Base-by-base conservation (phyloP, 192 early-diverging fungal species). In the Cetraspora pellucida region DNA sequence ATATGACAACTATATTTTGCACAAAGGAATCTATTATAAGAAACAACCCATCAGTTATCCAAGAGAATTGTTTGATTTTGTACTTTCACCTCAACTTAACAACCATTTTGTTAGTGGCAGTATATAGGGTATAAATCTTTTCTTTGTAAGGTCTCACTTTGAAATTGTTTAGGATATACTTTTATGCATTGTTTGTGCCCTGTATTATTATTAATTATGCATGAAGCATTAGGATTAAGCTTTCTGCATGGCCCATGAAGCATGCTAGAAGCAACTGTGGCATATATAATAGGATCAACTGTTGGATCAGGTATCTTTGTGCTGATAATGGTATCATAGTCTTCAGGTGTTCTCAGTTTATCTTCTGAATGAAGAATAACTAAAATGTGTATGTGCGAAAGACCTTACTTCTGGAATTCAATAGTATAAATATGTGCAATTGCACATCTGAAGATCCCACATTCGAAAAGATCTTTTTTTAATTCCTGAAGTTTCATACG, bases 331-430 rank as follows among this genome's bases (percentile, higher is more conserved):
- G 5, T 8, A 74, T 84, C 76, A 72, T 46, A 77, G 13, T 79
- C 60, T 2, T 74, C 57, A 28, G 61, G 23, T 21, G 75, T 77
- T 46, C 45, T 50, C 25, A 16, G 37, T 45, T 78, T 84, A 66
- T 69, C 16, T 13, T 17, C 14, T 3, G 47, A 16, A 21, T 70
- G 16, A 3, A 82, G 19, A 28, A 82, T 82, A 0, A 81, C 71
- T 3, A 82, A 72, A 13, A 85, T 82, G n/a, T 85, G 78, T 0
- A 60, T 77, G 66, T 85, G 81, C 58, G 81, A 78, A 17, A 85
- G 46, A 8, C 81, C 83, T 2, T 81, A 46, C 31, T 82, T 85
- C 25, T 85, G 81, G 31, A 82, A 85, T 60, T 85, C 84, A 54
- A 85, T 76, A 1, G 78, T 71, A 66, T 67, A 57, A 13, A 81